Evolutionary conservation across 2,329 filamentous ascomycete species (phyloP).

Genomic region (Aspergillus ruber): DNA sequence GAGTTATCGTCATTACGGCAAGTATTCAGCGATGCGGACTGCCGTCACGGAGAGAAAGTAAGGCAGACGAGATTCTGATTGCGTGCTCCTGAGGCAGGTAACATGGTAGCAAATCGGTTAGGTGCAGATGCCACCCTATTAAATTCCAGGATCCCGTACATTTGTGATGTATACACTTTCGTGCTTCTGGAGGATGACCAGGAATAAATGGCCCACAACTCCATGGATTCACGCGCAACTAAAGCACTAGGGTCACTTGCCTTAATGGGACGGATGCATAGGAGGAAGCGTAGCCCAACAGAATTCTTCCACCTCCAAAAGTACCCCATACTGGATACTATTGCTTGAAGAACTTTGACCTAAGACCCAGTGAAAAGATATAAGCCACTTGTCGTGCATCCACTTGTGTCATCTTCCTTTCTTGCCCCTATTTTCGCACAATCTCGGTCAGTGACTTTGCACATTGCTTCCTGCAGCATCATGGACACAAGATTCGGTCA

Average conservation of each 20-base stretch:
- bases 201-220: not conserved
- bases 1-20: no score
- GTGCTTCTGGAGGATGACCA: slow-evolving; percentile 6
- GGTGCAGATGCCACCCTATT: slow-evolving; percentile 15
- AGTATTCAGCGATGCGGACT: no score
- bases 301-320: slow-evolving; percentile 9
- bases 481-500: not conserved
- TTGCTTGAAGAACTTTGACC: not conserved
- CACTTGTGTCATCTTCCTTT: not conserved
- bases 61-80: slow-evolving; percentile 4
- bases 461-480: not conserved
- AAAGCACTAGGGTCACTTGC: not conserved
- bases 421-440: not conserved
- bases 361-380: not conserved
- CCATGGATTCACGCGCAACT: not conserved
- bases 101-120: slow-evolving; percentile 15
- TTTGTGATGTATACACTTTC: slow-evolving; percentile 7
- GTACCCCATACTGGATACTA: not conserved
- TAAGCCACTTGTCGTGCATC: not conserved
- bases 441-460: no score
- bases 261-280: slow-evolving; percentile 6
- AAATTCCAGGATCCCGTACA: slow-evolving; percentile 14
- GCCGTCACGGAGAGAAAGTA: not conserved
- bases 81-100: slow-evolving; percentile 10
- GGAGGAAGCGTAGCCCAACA: slow-evolving; percentile 15